Percentiles rank a stretch among this genome's conserved stretches.
Conservation (phyloP, 306 rosid genomes). For the Malus sieversii region DNA sequence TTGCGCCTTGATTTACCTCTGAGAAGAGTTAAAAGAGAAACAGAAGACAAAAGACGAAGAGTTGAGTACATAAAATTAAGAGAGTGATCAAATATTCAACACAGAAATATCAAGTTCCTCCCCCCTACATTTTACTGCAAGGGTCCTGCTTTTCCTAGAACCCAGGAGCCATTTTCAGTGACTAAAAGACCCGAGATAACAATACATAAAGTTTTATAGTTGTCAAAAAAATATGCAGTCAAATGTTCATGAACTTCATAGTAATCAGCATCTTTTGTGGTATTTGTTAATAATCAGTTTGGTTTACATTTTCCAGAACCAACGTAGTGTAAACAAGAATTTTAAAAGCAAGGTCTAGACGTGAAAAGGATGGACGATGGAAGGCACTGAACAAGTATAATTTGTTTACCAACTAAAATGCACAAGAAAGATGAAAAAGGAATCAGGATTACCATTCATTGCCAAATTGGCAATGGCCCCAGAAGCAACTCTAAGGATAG, state of each 20-base stretch:
- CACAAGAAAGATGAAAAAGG: neutral
- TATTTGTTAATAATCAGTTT: neutral
- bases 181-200: neutral
- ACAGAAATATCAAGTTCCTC: neutral
- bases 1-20: constrained; percentile 52
- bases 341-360: neutral
- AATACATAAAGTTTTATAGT: neutral
- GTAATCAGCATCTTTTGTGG: neutral
- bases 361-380: neutral
- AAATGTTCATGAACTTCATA: neutral
- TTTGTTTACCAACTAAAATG: neutral
- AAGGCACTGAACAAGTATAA: neutral
- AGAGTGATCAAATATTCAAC: neutral
- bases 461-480: constrained; percentile 76
- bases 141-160: neutral
- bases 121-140: neutral
- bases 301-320: neutral
- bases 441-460: constrained; percentile 50
- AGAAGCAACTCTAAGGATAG: constrained; percentile 63
- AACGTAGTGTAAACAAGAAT: neutral
- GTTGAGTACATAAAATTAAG: neutral
- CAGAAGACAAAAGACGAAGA: neutral
- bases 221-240: neutral
- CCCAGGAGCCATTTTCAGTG: neutral
- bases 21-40: constrained; percentile 17